Base-by-base conservation (phyloP, 306 rosid species). In the Bauhinia variegata region DNA sequence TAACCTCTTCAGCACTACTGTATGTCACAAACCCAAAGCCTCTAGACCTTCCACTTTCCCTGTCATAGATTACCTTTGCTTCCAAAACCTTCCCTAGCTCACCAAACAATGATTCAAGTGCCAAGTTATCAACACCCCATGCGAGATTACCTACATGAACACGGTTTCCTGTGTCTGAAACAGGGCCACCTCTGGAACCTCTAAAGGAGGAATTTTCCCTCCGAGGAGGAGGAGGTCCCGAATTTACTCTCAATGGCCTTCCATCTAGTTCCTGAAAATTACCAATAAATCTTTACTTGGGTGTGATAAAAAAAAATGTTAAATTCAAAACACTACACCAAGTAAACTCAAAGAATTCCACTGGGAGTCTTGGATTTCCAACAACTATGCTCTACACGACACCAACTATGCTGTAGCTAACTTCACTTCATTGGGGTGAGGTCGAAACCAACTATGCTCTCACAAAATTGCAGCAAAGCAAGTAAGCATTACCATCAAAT, bases 21-120 rank as follows among this genome's bases (percentile, higher is more conserved):
- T 61, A 90, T 37, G 99, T 90, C 68, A 93, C 95, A 76, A 93
- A 93, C 58, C 99, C 96, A 54, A 93, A 93, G 28, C 99, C 99
- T 76, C 88, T 93, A 23, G 99, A 93, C 65, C 89, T 84, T 39
- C 99, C 99, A 84, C 87, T 93, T n/a, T 93, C 99, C 80, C 96
- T 87, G 62, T 93, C 99, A 67, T 74, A 90, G 72, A 93, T 81
- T 4, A 93, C 99, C 82, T 75, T 90, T 14, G 99, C 99, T 44
- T 93, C 96, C 79, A 93, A 17, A 65, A 93, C 99, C 65, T 66
- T 79, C 51, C 99, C 99, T 50, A 79, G 85, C 80, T 78, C 96
- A 0, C 86, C 65, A 65, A 93, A 93, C 80, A 93, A 79, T 66
- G 67, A 50, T 85, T 88, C 89, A 15, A 93, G 95, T 43, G 97